These are phyloP conservation scores for Aspergillus cejpii DNA, from an alignment of 2,329 filamentous ascomycete genomes.

Conservation along the genomic window DNA sequence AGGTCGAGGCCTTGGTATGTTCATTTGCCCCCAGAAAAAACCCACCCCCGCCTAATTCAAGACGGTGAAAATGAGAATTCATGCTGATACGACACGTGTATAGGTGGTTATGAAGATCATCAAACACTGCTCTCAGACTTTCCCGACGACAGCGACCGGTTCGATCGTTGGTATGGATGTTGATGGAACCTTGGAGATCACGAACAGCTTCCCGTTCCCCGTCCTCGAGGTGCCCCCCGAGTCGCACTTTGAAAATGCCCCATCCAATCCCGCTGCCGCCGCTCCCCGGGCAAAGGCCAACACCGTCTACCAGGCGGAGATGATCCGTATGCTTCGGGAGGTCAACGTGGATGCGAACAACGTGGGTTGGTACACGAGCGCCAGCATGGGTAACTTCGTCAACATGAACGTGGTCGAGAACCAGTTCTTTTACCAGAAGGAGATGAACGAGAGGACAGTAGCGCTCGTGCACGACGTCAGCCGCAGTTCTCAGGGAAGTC, in stretches of 20 bases:
- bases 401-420: conserved; percentile 95
- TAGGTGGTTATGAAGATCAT: conserved; percentile 97
- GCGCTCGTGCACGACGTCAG: conserved; percentile 92
- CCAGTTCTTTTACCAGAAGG: conserved; percentile 94
- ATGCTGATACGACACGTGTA: conserved; percentile 23
- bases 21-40: conserved; percentile 28
- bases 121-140: conserved; percentile 82
- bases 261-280: conserved; percentile 70
- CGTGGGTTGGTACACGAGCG: conserved; percentile 97
- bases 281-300: conserved; percentile 91
- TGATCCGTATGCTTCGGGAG: conserved; percentile 93
- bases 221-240: conserved; percentile 66
- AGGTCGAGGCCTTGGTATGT: conserved; percentile 87
- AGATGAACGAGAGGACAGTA: conserved; percentile 75
- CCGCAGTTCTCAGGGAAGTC: conserved; percentile 83
- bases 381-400: conserved; percentile 97
- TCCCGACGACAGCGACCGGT: conserved; percentile 83
- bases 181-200: conserved; percentile 74
- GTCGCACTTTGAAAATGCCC: conserved; percentile 61
- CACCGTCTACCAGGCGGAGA: conserved; percentile 81
- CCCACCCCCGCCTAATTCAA: conserved; percentile 23
- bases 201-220: conserved; percentile 92
- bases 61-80: conserved; percentile 8
- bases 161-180: conserved; percentile 90
- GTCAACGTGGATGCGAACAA: conserved; percentile 98